Base-by-base conservation (phyloP, 2,329 filamentous ascomycete species). In the Cladosporium sp. region DNA sequence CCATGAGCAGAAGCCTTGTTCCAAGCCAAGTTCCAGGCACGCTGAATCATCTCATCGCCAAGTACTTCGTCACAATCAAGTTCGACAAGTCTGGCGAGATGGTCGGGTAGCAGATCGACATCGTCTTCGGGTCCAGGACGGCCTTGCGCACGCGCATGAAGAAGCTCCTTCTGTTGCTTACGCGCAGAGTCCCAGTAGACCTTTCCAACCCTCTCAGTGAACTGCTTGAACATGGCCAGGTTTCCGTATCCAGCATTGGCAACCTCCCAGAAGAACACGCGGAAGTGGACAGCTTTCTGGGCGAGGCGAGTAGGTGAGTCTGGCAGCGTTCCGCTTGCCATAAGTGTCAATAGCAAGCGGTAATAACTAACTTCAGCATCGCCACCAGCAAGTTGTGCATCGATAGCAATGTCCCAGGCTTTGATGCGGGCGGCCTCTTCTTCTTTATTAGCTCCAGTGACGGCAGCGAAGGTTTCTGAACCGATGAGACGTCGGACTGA, bases 361-460 rank as follows among this genome's bases (percentile, higher is more conserved):
- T 90, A 91, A 73, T 89, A 91, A 78, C 88, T 96, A 65, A 97
- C 89, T 71, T 96, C 90, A 8, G 87, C 83, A 72, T 97, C 93
- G 13, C 93, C 92, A 40, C 93, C 93, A 9, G 90, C 90, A 19
- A 97, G 81, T 71, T 97, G 93, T 24, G 93, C 91, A 72, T 97
- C 93, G 56, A 97, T 82, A 13, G 92, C 92, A 67, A 96, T 96
- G 34, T 88, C 83, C 93, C 93, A 97, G 0, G 91, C 90, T 75
- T 96, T 94, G 66, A 96, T 83, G 25, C 93, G 84, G 6, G 90
- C 92, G 52, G 83, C 84, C 71, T 97, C 93, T 71, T 96, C 87
- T 58, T 96, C 91, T 64, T 88, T 85, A 1, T 88, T 93, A 48
- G 89, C 83, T 0, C 91, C 90, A 2, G 89, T 93, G 37, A 96